Evolutionary conservation across 495 filamentous ascomycete genomes (phyloP), one percentile per base, ranked within the genome.

Genomic region (Penicillium goetzii): DNA sequence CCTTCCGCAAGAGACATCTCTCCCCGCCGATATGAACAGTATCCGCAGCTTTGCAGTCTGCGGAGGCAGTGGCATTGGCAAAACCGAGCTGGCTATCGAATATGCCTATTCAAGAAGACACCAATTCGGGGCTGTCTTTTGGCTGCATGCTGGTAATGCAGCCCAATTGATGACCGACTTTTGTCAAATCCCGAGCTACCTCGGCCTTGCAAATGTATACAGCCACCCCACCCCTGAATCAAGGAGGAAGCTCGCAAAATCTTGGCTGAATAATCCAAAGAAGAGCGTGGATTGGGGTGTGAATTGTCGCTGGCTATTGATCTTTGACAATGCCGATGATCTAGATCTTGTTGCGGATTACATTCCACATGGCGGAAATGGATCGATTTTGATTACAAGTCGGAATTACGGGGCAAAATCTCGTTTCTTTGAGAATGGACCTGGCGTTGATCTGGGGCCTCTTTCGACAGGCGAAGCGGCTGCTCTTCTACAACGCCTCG

Each of bases 131-230:
- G 43, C 43, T 4, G 43, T 47, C 14, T 47, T 47, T 25, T 47
- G 43, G 43, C 43, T 47, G 43, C 43, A 47, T 14, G 43, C 43
- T 47, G 43, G 43, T 47, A 47, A n/a, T 47, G 43, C 21, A 10
- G 43, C 43, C 3, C 19, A 47, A 47, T 47, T 47, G 21, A 47
- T 47, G 43, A 14, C 19, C 43, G 43, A 47, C 43, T 47, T 12
- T 47, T 47, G 43, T 12, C 43, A 47, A 23, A 47, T 47, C 19
- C 19, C 43, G 43, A 9, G 43, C 43, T 47, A 47, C 43, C 21
- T 43, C 33, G 26, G 21, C 45, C 38, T 45, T 47, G 28, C 56
- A 33, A 58, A 19, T 25, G 7, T 7, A 47, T 47, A 47, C 21
- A 47, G 43, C 21, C 43, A 47, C 12, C 43, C 43, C 7, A 21